Percentiles rank a stretch among this genome's conserved stretches.
Conservation (phyloP, 345 rosid genomes). For the Citrus glauca region DNA sequence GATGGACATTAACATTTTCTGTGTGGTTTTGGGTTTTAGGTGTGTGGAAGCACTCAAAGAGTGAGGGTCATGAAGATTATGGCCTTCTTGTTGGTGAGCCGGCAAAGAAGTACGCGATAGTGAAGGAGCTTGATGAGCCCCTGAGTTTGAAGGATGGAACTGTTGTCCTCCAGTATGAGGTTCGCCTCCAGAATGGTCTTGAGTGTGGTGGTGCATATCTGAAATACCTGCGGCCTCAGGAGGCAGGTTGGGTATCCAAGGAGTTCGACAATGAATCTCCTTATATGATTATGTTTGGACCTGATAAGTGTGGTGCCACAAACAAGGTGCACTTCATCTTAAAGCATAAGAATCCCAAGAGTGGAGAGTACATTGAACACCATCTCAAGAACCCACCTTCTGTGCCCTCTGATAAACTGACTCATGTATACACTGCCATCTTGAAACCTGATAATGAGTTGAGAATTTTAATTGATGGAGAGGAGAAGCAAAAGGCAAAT, state of each 20-base stretch:
- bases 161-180: constrained; percentile 67
- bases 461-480: constrained; percentile 64
- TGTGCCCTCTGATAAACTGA: constrained; percentile 74
- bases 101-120: constrained; percentile 78
- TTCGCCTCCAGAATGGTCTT: constrained; percentile 74
- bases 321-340: constrained; percentile 89
- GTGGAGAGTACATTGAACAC: constrained; percentile 73
- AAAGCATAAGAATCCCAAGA: constrained; percentile 90
- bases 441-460: constrained; percentile 70
- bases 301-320: constrained; percentile 83
- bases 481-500: constrained; percentile 74
- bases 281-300: constrained; percentile 87
- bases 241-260: constrained; percentile 65
- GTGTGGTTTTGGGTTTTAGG: constrained; percentile 31
- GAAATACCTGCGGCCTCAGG: constrained; percentile 77
- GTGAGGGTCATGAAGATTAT: constrained; percentile 84
- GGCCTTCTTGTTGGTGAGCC: constrained; percentile 82
- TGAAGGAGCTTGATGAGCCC: constrained; percentile 61
- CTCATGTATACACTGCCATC: constrained; percentile 82
- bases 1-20: constrained; percentile 9
- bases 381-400: constrained; percentile 79
- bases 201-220: constrained; percentile 92
- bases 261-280: constrained; percentile 73
- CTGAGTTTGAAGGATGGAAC: constrained; percentile 65
- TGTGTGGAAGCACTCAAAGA: constrained; percentile 74